Evolutionary conservation across 306 rosid species (phyloP).

Genomic region (Comarum palustre): DNA sequence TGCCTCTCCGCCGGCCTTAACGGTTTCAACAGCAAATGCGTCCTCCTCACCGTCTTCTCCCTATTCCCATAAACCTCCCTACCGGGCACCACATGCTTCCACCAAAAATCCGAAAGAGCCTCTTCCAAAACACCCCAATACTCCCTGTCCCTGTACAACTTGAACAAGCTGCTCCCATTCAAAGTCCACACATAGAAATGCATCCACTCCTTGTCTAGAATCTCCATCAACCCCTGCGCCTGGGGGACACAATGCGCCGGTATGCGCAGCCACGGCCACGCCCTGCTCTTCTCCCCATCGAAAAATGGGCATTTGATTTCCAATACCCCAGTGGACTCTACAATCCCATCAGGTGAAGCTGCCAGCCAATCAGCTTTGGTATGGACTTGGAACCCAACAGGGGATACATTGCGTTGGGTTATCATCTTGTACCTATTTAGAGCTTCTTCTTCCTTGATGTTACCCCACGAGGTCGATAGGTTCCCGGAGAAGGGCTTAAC

Average conservation of each 20-base stretch:
- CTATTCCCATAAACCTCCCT: constrained; percentile 41
- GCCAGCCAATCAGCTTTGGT: constrained; percentile 54
- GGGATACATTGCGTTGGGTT: constrained; percentile 53
- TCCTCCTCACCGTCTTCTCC: constrained; percentile 13
- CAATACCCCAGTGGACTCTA: constrained; percentile 53
- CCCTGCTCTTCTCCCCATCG: constrained; percentile 47
- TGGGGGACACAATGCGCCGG: constrained; percentile 68
- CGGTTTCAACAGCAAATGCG: constrained; percentile 44
- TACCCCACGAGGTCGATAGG: constrained; percentile 72
- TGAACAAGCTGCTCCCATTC: constrained; percentile 67
- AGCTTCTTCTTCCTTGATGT: constrained; percentile 75
- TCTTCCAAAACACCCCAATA: constrained; percentile 61
- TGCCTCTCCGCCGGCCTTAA: constrained; percentile 60
- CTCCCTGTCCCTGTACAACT: constrained; percentile 47
- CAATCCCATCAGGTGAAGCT: constrained; percentile 69
- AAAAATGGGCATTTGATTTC: constrained; percentile 72
- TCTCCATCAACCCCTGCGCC: constrained; percentile 84
- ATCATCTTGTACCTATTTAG: constrained; percentile 65
- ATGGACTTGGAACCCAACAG: constrained; percentile 65
- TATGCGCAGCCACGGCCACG: constrained; percentile 57
- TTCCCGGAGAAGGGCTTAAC: constrained; percentile 66
- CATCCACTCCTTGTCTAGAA: constrained; percentile 75
- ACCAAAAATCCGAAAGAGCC: constrained; percentile 71
- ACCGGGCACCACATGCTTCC: constrained; percentile 70
- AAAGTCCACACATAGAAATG: constrained; percentile 75